These are phyloP conservation scores for Ustilago cynodontis DNA, from an alignment of 1,284 basidiomycete species.

Conservation along the genomic window DNA sequence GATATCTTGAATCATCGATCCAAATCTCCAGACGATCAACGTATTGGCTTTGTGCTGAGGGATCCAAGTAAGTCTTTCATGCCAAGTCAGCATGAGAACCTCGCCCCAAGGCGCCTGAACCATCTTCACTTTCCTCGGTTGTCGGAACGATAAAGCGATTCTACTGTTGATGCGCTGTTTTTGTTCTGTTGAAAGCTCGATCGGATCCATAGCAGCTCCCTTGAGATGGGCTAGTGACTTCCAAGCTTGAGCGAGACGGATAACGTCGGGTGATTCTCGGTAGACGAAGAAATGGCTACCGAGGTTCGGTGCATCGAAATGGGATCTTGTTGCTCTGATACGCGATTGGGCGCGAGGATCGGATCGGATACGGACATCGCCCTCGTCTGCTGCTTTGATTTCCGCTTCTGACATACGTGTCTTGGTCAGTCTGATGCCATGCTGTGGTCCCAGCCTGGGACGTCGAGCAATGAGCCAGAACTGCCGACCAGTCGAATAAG, in stretches of 20 bases:
- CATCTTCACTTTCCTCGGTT: not conserved
- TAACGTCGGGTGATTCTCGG: not conserved
- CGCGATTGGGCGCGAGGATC: no score
- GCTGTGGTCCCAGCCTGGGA: no score
- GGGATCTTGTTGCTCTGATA: no score
- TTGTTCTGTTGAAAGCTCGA: not conserved
- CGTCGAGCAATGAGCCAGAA: not conserved
- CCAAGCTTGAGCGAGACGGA: not conserved
- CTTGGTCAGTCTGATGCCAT: no score
- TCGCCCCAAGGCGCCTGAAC: not conserved
- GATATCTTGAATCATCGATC: not conserved
- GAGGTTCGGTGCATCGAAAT: no score
- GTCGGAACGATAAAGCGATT: constrained; percentile 1
- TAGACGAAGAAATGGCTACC: not conserved
- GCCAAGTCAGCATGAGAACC: constrained; percentile 9
- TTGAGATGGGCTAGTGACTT: not conserved
- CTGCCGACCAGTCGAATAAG: not conserved
- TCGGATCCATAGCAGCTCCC: not conserved
- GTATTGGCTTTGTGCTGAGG: not conserved
- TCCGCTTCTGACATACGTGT: no score
- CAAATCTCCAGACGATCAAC: constrained; percentile 10
- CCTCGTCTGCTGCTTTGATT: no score
- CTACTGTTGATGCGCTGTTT: not conserved
- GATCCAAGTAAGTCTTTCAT: constrained; percentile 1
- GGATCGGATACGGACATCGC: no score